Evolutionary conservation across 169 alveolate genomes (phyloP), one percentile per base, ranked within the genome.

Genomic region (Plasmodium ovale): DNA sequence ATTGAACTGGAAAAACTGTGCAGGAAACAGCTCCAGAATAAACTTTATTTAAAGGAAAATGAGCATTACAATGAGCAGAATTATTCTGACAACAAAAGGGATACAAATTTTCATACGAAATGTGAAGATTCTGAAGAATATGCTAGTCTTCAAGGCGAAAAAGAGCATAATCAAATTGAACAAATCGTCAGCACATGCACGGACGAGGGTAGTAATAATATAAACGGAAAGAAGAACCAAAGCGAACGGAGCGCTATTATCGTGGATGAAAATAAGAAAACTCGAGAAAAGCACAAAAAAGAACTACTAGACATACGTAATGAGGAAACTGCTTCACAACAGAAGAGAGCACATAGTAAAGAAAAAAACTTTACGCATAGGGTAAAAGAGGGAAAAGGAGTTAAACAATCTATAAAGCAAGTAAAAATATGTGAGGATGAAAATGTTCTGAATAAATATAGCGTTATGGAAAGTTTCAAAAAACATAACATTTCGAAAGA

Each of bases 381-480:
- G 16, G 35, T 53, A 60, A 77, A 77, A 56, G 23, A 68, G 5
- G 77, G 37, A 3, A 64, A 64, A 54, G 33, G 62, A 2, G n/a
- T 59, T 21, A 44, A 62, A 54, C 74, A 62, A 14, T 37, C 68
- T 42, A 44, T 44, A 47, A 77, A 77, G 33, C 88, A 77, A 39
- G 88, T 77, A 12, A 77, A 77, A 77, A 77, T 77, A 42, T 77
- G 88, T 27, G 88, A 77, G 62, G 12, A 77, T 77, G 79, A 77
- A 77, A 77, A 77, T 64, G 37, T 62, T 35, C 62, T 47, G 33
- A 77, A 49, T 39, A 77, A 77, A 53, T 77, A 77, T 29, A 77
- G 49, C 54, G 88, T 77, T n/a, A 60, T 33, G 51, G 74, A 77
- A 54, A 77, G 53, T 39, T 62, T 10, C 35, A 77, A 77, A 47